Base-by-base conservation (phyloP, 768 basidiomycete species). In the Suillus lakei region DNA sequence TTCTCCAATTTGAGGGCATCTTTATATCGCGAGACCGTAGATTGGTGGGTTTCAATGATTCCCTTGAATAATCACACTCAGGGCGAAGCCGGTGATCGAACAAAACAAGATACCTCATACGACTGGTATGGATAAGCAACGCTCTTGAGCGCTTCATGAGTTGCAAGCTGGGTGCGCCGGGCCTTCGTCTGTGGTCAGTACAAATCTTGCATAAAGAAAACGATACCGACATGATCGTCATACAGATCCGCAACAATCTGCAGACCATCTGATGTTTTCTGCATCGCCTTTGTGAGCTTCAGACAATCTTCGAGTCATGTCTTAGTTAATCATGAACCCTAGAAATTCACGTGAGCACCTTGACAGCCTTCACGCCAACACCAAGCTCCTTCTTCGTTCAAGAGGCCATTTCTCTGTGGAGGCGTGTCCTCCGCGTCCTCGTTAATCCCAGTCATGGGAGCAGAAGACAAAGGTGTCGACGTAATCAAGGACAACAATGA, bases 331-430 rank as follows among this genome's bases (percentile, higher is more conserved):
- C 53, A 32, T 41, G 18, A 28, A 60, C 21, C 23, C 39, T 23
- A 23, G 30, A 54, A n/a, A 8, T 39, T 43, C 39, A 16, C 18
- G 23, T 26, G 18, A 41, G 48, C 69, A 91, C 92, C 88, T 73
- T 84, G 76, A 73, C 93, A 95, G 3, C 82, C 83, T 61, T 95
- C 92, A 30, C 88, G 83, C 93, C 93, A 96, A 74, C 93, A 94
- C 91, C 94, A 92, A 4, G 91, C 93, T 1, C 91, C 90, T 30
- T 91, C 85, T 10, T 82, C 80, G 67, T 94, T 95, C 62, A 88
- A 70, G 59, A 90, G 71, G 0, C 91, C 90, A 64, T 83, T 86
- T n/a, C 74, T 73, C 62, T 82, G 82, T 43, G 75, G 69, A 26
- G 71, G 72, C 4, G 76, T 67, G 16, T 78, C 76, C 61, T 77